Evolutionary conservation across 805 yeast genomes (phyloP).

Genomic region (Wickerhamomyces sydowiorum): DNA sequence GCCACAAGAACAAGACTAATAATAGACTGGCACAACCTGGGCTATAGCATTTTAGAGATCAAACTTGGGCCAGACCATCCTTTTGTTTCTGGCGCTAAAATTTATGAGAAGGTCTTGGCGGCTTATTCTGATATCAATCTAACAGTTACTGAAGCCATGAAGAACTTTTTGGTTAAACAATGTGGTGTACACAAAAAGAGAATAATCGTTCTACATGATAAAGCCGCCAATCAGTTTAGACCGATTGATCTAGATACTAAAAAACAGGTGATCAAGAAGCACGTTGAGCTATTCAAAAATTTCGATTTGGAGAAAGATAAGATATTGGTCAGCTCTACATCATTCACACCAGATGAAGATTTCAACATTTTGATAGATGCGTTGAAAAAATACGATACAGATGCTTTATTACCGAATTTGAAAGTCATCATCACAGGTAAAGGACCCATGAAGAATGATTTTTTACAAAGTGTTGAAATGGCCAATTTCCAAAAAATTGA

Average conservation of each 20-base stretch:
- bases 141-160: conserved; percentile 78
- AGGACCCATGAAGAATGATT: conserved; percentile 71
- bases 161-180: conserved; percentile 44
- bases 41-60: conserved; percentile 73
- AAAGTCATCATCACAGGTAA: conserved; percentile 90
- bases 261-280: conserved; percentile 28
- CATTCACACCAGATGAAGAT: conserved; percentile 96
- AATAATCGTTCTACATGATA: conserved; percentile 70
- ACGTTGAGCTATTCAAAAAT: conserved; percentile 27
- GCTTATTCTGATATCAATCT: conserved; percentile 63
- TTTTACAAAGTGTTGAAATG: conserved; percentile 39
- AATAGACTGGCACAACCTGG: conserved; percentile 96
- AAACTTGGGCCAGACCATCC: conserved; percentile 50
- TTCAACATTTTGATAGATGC: conserved; percentile 65
- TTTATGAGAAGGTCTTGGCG: conserved; percentile 62
- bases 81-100: conserved; percentile 50
- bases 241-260: conserved; percentile 36
- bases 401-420: conserved; percentile 37
- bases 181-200: conserved; percentile 47
- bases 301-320: conserved; percentile 39
- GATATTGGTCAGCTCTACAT: conserved; percentile 80
- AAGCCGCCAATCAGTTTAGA: conserved; percentile 67
- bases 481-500: conserved; percentile 42
- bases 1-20: conserved; percentile 56
- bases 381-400: conserved; percentile 41